These are phyloP conservation scores for Hyphodiscus hymeniophilus DNA, from an alignment of 495 filamentous ascomycete species.

Conservation along the genomic window DNA sequence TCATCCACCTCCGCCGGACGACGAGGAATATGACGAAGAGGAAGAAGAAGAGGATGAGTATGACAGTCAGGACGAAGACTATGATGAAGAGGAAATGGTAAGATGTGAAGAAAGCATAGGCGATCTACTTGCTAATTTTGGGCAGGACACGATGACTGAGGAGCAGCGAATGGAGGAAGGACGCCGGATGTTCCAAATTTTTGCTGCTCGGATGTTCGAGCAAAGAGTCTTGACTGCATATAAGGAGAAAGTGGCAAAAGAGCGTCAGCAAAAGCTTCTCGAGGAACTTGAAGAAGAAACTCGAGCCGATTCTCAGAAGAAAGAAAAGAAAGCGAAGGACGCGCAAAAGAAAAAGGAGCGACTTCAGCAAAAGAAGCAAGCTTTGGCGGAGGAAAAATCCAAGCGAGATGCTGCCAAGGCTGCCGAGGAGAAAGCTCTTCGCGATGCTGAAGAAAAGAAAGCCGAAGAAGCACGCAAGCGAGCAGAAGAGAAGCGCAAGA, in stretches of 20 bases:
- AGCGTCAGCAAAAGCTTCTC: constrained; percentile 84
- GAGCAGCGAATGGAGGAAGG: constrained; percentile 99
- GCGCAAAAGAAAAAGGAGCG: constrained; percentile 91
- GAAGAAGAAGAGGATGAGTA: constrained; percentile 74
- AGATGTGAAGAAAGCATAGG: constrained; percentile 20
- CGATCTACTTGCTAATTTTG: constrained; percentile 23
- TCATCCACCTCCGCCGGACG: constrained; percentile 52
- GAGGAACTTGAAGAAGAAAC: constrained; percentile 86
- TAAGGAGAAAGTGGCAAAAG: constrained; percentile 86
- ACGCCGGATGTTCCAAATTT: constrained; percentile 98
- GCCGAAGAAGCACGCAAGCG: constrained; percentile 69
- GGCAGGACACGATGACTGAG: constrained; percentile 90
- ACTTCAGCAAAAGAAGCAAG: constrained; percentile 73
- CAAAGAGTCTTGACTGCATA: constrained; percentile 96
- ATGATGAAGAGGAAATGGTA: constrained; percentile 82
- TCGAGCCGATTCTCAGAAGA: constrained; percentile 61
- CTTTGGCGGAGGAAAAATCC: constrained; percentile 83
- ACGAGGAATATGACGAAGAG: constrained; percentile 60
- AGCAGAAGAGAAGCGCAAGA: constrained; percentile 84
- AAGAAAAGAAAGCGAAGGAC: constrained; percentile 89
- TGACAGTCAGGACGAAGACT: constrained; percentile 81
- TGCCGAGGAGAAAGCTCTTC: constrained; percentile 74
- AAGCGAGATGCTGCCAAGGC: constrained; percentile 81
- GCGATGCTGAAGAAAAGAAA: constrained; percentile 70
- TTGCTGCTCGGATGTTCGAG: constrained; percentile 98